Percentiles rank a stretch among this genome's conserved stretches.
phyloP scores from a whole-genome alignment of 352 stramenopile genomes.

The Pythium dissimile region DNA sequence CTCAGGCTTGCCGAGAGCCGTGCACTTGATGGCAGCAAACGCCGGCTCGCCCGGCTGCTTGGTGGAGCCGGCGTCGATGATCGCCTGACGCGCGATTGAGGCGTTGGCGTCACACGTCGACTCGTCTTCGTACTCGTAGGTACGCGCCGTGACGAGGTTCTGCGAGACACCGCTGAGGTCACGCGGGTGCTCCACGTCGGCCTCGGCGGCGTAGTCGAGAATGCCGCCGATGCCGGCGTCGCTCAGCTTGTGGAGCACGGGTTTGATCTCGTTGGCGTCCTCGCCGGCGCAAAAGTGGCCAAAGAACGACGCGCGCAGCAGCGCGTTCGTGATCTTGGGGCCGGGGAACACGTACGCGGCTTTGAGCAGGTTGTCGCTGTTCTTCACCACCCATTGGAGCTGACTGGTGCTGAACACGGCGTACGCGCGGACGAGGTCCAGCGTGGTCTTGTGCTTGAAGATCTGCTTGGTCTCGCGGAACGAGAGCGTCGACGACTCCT shows the following conservation, averaged over 20 bases:
- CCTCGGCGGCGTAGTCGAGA: slow-evolving; percentile 97
- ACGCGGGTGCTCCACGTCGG: slow-evolving; percentile 80
- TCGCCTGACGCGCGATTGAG: slow-evolving; percentile 78
- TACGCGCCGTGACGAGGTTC: slow-evolving; percentile 84
- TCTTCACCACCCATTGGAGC: slow-evolving; percentile 81
- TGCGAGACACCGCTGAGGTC: slow-evolving; percentile 76
- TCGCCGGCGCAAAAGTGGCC: slow-evolving; percentile 96
- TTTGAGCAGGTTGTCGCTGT: slow-evolving; percentile 85
- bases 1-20: slow-evolving; percentile 94
- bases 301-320: slow-evolving; percentile 95
- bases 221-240: slow-evolving; percentile 91
- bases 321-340: slow-evolving; percentile 76
- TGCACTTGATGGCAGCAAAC: slow-evolving; percentile 97
- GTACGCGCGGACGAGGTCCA: slow-evolving; percentile 86
- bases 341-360: slow-evolving; percentile 83
- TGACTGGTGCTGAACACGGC: slow-evolving; percentile 86
- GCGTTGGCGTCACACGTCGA: slow-evolving; percentile 91
- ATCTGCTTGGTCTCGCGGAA: slow-evolving; percentile 83
- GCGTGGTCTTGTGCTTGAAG: slow-evolving; percentile 78
- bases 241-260: slow-evolving; percentile 72
- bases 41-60: slow-evolving; percentile 53
- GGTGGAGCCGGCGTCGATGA: slow-evolving; percentile 60
- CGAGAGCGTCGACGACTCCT: slow-evolving; percentile 25
- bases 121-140: slow-evolving; percentile 97
- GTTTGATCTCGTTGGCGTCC: slow-evolving; percentile 80